Percentiles rank a stretch among this genome's conserved stretches.
Conservation (phyloP, 2,329 filamentous ascomycete species). For the Colletotrichum magnum region DNA sequence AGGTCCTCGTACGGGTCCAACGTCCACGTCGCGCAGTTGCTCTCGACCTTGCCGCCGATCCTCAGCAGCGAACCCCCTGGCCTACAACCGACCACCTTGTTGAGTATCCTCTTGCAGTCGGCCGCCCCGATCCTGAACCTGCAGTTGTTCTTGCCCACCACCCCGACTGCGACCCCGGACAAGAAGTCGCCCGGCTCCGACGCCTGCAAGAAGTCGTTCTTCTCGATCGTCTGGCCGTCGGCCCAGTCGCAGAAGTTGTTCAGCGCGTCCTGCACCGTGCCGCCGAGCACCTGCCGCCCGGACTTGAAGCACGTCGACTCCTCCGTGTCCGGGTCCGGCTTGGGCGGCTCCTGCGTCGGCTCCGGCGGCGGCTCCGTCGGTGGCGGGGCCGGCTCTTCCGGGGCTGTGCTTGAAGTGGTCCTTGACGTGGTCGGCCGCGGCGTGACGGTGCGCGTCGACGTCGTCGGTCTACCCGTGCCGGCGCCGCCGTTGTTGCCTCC, state of each 20-base stretch:
- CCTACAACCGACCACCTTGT: neutral
- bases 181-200: neutral
- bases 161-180: neutral
- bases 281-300: constrained; percentile 3
- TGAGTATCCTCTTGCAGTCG: constrained; percentile 8
- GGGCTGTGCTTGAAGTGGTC: neutral
- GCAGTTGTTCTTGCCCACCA: constrained; percentile 12
- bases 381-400: too few species aligned
- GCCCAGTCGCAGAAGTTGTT: constrained; percentile 6
- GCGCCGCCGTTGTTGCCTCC: neutral
- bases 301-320: neutral
- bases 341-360: too few species aligned
- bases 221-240: neutral
- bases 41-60: constrained; percentile 7
- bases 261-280: neutral
- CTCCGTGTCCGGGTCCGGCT: too few species aligned
- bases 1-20: neutral
- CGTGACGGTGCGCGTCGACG: neutral
- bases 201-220: neutral
- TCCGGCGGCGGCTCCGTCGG: too few species aligned
- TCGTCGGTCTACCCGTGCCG: neutral
- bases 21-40: constrained; percentile 5
- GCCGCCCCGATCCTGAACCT: neutral
- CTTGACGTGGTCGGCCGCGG: neutral
- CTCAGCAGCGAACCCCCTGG: neutral